Evolutionary conservation across 2,329 filamentous ascomycete species (phyloP).

Genomic region (Trichoderma afroharzianum): DNA sequence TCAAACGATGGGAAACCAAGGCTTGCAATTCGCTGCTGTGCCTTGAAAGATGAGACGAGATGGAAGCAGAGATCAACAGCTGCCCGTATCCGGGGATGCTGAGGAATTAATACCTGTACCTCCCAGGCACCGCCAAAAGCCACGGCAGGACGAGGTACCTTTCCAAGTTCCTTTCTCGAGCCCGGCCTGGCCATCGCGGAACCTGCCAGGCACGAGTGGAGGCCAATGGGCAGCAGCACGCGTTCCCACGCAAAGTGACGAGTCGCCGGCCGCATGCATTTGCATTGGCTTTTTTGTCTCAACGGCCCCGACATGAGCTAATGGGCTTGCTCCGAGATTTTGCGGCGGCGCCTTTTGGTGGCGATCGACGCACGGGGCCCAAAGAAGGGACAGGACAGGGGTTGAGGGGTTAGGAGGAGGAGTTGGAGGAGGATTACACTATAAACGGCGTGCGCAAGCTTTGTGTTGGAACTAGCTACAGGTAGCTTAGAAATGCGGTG

Average conservation of each 20-base stretch:
- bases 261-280: slow-evolving; percentile 7
- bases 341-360: not conserved
- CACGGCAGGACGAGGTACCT: not conserved
- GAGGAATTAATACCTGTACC: slow-evolving; percentile 2
- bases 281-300: not conserved
- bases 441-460: not conserved
- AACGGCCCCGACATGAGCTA: slow-evolving; percentile 4
- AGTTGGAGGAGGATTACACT: not conserved
- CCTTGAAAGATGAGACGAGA: not conserved
- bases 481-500: not conserved
- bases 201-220: slow-evolving; percentile 11
- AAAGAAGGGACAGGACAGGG: not conserved
- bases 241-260: slow-evolving; percentile 6
- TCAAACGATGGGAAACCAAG: not conserved
- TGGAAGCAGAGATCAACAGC: not conserved
- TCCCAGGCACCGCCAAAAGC: not conserved
- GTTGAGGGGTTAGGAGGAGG: not conserved
- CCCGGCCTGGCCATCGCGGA: not conserved
- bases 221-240: slow-evolving; percentile 16
- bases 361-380: slow-evolving; percentile 11
- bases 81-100: slow-evolving; percentile 9
- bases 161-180: too few relatives aligned
- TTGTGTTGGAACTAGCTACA: not conserved
- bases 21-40: not conserved
- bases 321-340: slow-evolving; percentile 4